Evolutionary conservation across 495 filamentous ascomycete species (phyloP).

Genomic region (Zalerion maritima): DNA sequence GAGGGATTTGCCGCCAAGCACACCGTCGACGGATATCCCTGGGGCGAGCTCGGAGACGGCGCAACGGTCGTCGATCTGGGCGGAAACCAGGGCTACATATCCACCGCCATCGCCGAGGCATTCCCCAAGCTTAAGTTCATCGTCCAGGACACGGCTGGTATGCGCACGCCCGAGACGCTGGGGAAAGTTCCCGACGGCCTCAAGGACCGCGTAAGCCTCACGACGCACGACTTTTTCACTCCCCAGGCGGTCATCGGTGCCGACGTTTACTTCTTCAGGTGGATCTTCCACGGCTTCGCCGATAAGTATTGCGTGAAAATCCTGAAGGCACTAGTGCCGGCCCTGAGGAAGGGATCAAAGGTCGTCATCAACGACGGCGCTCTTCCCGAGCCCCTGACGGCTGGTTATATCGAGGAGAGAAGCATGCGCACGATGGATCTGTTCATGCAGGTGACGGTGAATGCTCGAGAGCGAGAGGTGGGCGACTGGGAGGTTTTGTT

Average conservation of each 20-base stretch:
- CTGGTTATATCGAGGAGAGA: constrained; percentile 10
- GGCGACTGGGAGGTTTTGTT: constrained; percentile 15
- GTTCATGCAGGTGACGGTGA: constrained; percentile 13
- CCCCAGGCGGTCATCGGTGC: constrained; percentile 31
- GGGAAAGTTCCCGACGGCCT: constrained; percentile 11
- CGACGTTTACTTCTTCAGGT: constrained; percentile 36
- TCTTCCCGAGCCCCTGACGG: constrained; percentile 19
- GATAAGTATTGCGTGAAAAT: constrained; percentile 38
- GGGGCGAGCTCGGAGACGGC: constrained; percentile 9
- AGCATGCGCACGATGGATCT: constrained; percentile 15
- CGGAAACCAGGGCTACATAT: constrained; percentile 15
- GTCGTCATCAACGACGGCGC: constrained; percentile 34
- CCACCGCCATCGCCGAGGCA: constrained; percentile 11
- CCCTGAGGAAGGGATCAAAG: constrained; percentile 29
- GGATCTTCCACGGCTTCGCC: constrained; percentile 40
- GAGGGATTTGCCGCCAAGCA: constrained; percentile 9
- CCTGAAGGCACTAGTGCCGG: constrained; percentile 33
- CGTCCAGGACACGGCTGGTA: constrained; percentile 13
- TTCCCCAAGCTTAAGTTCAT: constrained; percentile 11
- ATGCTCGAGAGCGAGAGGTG: constrained; percentile 14
- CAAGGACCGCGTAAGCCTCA: constrained; percentile 8
- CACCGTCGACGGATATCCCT: constrained; percentile 12
- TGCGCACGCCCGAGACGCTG: constrained; percentile 11
- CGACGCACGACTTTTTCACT: constrained; percentile 23
- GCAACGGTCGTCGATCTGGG: constrained; percentile 15